Conservation (phyloP, 139 green algal species). For the Desmodesmus armatus region DNA sequence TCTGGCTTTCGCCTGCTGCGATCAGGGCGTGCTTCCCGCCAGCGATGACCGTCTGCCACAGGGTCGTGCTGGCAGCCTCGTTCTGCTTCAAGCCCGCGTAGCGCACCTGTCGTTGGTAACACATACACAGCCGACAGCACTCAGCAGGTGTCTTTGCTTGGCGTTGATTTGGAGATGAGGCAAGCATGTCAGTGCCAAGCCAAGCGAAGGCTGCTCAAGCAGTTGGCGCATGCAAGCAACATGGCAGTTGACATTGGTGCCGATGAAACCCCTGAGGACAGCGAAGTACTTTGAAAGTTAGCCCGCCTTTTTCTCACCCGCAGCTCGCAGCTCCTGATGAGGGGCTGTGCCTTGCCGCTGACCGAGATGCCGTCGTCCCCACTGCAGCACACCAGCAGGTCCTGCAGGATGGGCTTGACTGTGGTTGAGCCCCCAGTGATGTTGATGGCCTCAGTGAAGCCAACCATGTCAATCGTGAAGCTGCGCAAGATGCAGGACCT, state of each 20-base stretch:
- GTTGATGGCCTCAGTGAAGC: slow-evolving; percentile 9
- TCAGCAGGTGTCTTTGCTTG: too few species aligned
- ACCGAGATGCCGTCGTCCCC: slow-evolving; percentile 18
- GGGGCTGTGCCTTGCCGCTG: background rate
- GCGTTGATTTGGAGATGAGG: too few species aligned
- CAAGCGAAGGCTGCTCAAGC: too few species aligned
- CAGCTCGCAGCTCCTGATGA: slow-evolving; percentile 23
- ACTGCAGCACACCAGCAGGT: slow-evolving; percentile 19
- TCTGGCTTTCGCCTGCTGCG: background rate
- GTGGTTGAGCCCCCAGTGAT: background rate
- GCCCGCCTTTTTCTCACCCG: slow-evolving; percentile 19
- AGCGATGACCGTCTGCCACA: slow-evolving; percentile 9
- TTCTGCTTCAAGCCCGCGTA: slow-evolving; percentile 14
- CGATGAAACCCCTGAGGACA: too few species aligned
- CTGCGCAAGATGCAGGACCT: slow-evolving; percentile 15
- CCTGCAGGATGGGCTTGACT: slow-evolving; percentile 22
- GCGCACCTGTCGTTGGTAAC: background rate
- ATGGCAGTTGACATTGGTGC: too few species aligned
- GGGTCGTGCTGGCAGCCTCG: background rate
- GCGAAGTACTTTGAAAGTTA: too few species aligned
- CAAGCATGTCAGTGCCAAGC: too few species aligned
- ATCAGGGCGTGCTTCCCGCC: background rate
- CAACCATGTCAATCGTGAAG: slow-evolving; percentile 40
- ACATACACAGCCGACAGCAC: too few species aligned
- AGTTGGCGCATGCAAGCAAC: too few species aligned